Evolutionary conservation across 306 rosid species (phyloP), one percentile per base, ranked within the genome.

Genomic region (Ormosia semicastrata): DNA sequence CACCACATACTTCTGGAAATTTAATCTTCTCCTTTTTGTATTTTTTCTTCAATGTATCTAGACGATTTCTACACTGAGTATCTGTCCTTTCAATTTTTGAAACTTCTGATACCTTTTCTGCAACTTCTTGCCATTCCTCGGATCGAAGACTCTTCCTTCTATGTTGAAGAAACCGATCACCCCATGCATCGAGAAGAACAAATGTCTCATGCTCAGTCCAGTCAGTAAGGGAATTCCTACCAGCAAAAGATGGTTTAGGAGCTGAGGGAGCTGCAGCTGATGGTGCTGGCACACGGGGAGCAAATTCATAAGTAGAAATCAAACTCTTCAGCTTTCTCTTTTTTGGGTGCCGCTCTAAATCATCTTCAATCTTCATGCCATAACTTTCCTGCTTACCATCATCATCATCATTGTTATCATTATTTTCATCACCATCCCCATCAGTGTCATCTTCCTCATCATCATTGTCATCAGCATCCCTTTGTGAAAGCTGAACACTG

Each of bases 91-190:
- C 94, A 44, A 89, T 57, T 75, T 90, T 91, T 32, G 97, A 94
- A 66, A 90, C 91, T 84, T 90, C 90, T 2, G 93, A 89, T 11
- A 94, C 98, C 87, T 87, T 90, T 65, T 91, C 97, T 3, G 97
- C 93, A 72, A 94, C 97, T 86, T 93, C 91, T 79, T 90, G 92
- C 98, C 98, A 94, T 76, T 94, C 98, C 84, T 94, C 97, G 24
- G 90, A 86, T 77, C 97, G 88, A 66, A 94, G 97, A 66, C 97
- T 94, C 90, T 93, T 94, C 88, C 94, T 94, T 52, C 92, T 95
- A 50, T 83, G 92, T 65, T 85, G 97, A 72, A 94, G 90, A 89
- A 94, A 92, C 80, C 88, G 88, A 46, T 91, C 89, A 29, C 97
- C 98, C 97, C 97, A 94, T 46, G 93, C 92, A 67, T 92, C 97